Evolutionary conservation across 139 green algal genomes (phyloP), one percentile per base, ranked within the genome.

Genomic region (Trebouxia sp.): DNA sequence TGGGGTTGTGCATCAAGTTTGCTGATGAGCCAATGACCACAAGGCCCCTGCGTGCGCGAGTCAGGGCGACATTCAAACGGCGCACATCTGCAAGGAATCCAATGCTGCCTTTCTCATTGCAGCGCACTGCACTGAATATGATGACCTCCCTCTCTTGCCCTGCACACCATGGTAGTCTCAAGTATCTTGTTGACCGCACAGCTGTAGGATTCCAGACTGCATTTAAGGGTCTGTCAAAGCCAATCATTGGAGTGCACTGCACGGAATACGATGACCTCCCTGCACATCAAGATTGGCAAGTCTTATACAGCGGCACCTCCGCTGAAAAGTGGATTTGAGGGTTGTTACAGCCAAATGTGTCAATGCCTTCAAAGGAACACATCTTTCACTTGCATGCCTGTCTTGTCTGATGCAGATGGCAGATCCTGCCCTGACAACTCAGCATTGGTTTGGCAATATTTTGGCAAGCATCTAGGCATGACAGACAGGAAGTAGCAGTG

Each of bases 31-130:
- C 89, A 14, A 96, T 79, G 37, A 97, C 93, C 15, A 96, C 78
- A 5, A 98, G 83, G 7, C 85, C 91, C 58, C 92, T 80, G 39
- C 85, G 81, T 6, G 93, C 91, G 7, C 94, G 85, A 11, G 95
- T 98, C 77, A 98, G 82, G 26, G 94, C 93, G 47, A 98, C 95
- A 70, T 98, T 98, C 42, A 98, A 83, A 20, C 95, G 88, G 26
- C 94, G 87, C 14, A 83, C 45, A 81, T 98, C 95, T 0, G 84
- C 50, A 15, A 98, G 70, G 80, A 98, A 98, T 6, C 95, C 95
- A 14, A 98, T 62, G 0, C 28, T 55, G 1, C 87, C 80, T 9
- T n/a, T 12, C 0, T 41, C 3, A 80, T 97, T 98, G 81, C 87
- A 92, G 10, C 96, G 88, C 39, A 98, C 95, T 8, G 93, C 90